phyloP scores from a whole-genome alignment of 768 basidiomycete species.

The Tylopilus sp. region DNA sequence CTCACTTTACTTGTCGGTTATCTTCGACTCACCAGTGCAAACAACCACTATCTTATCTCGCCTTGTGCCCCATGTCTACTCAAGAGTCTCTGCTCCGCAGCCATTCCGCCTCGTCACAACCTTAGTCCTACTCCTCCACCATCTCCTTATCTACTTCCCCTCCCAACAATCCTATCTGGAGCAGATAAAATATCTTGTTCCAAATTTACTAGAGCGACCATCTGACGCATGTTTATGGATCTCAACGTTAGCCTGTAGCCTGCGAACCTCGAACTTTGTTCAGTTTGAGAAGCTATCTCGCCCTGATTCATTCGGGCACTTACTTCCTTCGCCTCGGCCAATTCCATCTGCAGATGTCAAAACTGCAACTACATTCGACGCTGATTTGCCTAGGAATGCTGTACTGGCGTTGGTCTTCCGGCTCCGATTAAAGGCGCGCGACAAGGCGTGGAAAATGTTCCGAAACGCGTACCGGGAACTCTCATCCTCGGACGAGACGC shows the following conservation, averaged over 20 bases:
- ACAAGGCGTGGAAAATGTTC: slow-evolving; percentile 56
- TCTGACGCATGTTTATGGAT: slow-evolving; percentile 50
- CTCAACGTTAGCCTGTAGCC: slow-evolving; percentile 42
- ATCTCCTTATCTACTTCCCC: slow-evolving; percentile 56
- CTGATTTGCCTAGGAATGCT: slow-evolving; percentile 40
- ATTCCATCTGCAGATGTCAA: slow-evolving; percentile 2
- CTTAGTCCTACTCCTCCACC: slow-evolving; percentile 55
- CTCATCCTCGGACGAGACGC: slow-evolving; percentile 35
- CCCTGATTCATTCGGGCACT: slow-evolving; percentile 21
- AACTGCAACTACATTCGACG: background rate
- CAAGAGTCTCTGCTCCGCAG: slow-evolving; percentile 11
- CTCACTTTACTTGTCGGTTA: slow-evolving; percentile 59
- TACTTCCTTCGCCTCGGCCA: slow-evolving; percentile 14
- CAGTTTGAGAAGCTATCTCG: slow-evolving; percentile 45
- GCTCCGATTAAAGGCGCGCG: slow-evolving; percentile 48
- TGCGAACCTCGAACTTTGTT: slow-evolving; percentile 55
- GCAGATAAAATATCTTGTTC: slow-evolving; percentile 20
- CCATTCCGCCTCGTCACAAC: slow-evolving; percentile 30
- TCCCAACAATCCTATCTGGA: slow-evolving; percentile 54
- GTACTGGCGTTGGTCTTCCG: slow-evolving; percentile 42
- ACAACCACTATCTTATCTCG: slow-evolving; percentile 58
- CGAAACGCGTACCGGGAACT: slow-evolving; percentile 65
- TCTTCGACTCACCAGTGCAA: slow-evolving; percentile 62
- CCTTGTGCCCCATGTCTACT: slow-evolving; percentile 51
- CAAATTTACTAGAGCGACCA: slow-evolving; percentile 35